These are phyloP conservation scores for Diplodia sapinea DNA, from an alignment of 2,329 filamentous ascomycete species.

Conservation along the genomic window DNA sequence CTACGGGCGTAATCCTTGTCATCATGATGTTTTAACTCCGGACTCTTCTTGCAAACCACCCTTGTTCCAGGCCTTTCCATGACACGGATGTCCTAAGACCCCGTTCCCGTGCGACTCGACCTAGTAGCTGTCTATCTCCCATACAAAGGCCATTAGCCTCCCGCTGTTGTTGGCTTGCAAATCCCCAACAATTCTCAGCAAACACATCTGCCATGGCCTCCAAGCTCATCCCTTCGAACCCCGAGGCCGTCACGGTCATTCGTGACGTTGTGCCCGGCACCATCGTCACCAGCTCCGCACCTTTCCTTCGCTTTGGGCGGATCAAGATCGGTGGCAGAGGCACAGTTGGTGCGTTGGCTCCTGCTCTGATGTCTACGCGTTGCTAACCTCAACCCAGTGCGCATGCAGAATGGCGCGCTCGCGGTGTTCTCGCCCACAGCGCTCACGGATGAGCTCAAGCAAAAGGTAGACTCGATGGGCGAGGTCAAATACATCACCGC, in stretches of 20 bases:
- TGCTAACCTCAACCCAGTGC: slow-evolving; percentile 61
- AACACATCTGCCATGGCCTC: slow-evolving; percentile 40
- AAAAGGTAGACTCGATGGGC: slow-evolving; percentile 63
- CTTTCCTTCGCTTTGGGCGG: slow-evolving; percentile 80
- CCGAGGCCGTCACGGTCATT: slow-evolving; percentile 86
- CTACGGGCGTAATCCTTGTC: slow-evolving; percentile 22
- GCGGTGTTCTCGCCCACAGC: slow-evolving; percentile 92
- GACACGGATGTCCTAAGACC: slow-evolving; percentile 1
- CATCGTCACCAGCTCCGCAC: slow-evolving; percentile 78
- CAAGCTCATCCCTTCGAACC: slow-evolving; percentile 62
- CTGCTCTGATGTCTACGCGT: slow-evolving; percentile 36
- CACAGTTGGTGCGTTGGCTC: slow-evolving; percentile 70
- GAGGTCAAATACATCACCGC: slow-evolving; percentile 84
- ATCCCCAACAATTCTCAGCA: not conserved
- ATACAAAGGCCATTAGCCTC: slow-evolving; percentile 5
- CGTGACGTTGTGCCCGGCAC: slow-evolving; percentile 76
- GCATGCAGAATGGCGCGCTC: slow-evolving; percentile 75
- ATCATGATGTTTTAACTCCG: slow-evolving; percentile 11
- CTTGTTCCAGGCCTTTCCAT: slow-evolving; percentile 23
- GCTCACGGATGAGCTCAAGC: slow-evolving; percentile 76
- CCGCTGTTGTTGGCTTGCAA: not conserved
- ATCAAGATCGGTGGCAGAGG: slow-evolving; percentile 85
- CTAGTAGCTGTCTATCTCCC: no score
- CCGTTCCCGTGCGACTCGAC: slow-evolving; percentile 6
- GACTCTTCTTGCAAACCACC: slow-evolving; percentile 12